phyloP scores from a whole-genome alignment of 139 green algal genomes.

The Chlorokybus atmophyticus region DNA sequence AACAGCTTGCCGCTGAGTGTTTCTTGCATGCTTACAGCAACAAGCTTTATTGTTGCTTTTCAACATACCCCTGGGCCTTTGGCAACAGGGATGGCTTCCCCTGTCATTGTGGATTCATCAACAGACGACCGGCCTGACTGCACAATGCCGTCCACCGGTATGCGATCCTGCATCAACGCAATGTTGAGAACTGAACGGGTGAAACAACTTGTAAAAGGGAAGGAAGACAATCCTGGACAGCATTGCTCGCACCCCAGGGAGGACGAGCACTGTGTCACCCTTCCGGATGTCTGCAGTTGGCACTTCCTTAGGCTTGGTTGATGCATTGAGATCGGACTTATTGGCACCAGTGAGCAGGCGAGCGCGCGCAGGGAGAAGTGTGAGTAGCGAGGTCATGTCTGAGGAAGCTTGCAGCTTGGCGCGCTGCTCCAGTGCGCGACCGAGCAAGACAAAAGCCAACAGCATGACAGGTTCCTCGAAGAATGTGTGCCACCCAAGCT shows the following conservation, averaged over 20 bases:
- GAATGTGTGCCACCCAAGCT: conserved; percentile 78
- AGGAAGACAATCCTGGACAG: too few species aligned
- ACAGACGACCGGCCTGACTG: conserved; percentile 40
- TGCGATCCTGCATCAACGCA: conserved; percentile 9
- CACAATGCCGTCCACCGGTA: conserved; percentile 80
- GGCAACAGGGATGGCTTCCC: conserved; percentile 43
- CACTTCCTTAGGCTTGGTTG: too few species aligned
- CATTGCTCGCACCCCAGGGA: background rate
- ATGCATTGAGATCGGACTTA: too few species aligned
- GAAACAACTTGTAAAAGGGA: too few species aligned
- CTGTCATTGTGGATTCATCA: conserved; percentile 84
- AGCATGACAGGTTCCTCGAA: conserved; percentile 98
- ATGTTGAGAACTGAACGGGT: conserved; percentile 1
- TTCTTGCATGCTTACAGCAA: too few species aligned
- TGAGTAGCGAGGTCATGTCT: conserved; percentile 80
- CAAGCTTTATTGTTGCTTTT: too few species aligned
- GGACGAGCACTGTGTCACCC: background rate
- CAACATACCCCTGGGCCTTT: conserved; percentile 33
- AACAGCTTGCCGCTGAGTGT: too few species aligned
- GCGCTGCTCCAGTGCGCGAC: conserved; percentile 74
- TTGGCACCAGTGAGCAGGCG: too few species aligned
- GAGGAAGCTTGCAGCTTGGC: conserved; percentile 76
- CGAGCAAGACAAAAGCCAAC: conserved; percentile 80
- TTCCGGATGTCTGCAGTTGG: too few species aligned
- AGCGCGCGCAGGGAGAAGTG: conserved; percentile 64